Base-by-base conservation (phyloP, 768 basidiomycete genomes). In the Pluteus cervinus region DNA sequence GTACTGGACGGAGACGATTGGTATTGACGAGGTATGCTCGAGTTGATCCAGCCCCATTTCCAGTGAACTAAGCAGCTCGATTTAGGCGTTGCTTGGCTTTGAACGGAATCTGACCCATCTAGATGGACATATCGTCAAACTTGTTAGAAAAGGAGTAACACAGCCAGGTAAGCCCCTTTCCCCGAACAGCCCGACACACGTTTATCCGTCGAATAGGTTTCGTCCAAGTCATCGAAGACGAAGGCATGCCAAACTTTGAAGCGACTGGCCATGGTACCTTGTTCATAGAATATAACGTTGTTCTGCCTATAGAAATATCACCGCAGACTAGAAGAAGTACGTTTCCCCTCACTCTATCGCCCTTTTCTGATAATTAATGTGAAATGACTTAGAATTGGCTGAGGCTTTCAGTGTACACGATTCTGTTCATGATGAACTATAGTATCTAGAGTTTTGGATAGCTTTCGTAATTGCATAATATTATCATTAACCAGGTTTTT, bases 51-150 rank as follows among this genome's bases (percentile, higher is more conserved):
- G 17, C 14, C 37, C 25, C 11, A 14, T 20, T 24, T 16, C 21
- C 25, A 21, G n/a, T 26, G 11, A 24, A 15, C 39, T 45, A 29
- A 11, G 11, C 37, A 40, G 28, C 31, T n/a, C 25, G 16, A 21
- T 3, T 11, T 24, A 98, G 93, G 93, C 94, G 10, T 62, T 98
- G n/a, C 70, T 99, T 17, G 96, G 96, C n/a, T 97, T 99, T 62
- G 75, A 90, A 53, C 79, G 81, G 26, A 91, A 91, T 52, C 59
- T 99, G 38, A 90, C 86, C 3, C 92, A 93, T 61, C 69, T 99
- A 41, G 96, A 97, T 52, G 94, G 91, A 4, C 85, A 85, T 53
- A 61, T 69, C 21, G 73, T 98, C 24, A 65, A 69, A 35, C 62
- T 98, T 7, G 69, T 69, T 26, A 73, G 91, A 36, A 66, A 71